Base-by-base conservation (phyloP, 345 rosid genomes). In the Moricandia arvensis region DNA sequence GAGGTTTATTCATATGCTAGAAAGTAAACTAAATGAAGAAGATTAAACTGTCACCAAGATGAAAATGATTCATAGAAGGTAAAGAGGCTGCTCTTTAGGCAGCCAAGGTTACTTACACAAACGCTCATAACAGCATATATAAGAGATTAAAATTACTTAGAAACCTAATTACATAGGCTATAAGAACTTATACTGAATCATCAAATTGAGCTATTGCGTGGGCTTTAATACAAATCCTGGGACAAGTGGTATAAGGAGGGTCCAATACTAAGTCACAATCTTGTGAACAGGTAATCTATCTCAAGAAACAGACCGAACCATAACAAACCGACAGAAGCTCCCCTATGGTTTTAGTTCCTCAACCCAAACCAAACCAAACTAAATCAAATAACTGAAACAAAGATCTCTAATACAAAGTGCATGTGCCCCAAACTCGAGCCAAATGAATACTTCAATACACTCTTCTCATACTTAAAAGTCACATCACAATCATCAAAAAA, bases 381-480 rank as follows among this genome's bases (percentile, higher is more conserved):
- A 37, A 37, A 38, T 10, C 8, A 57, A 38, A 13, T 65, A 30
- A 41, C 11, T 47, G 49, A 30, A 47, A 60, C 33, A 60, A 10
- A 70, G 7, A 63, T 27, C 8, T 43, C 59, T 47, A 24, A 31
- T 33, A 61, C 68, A 72, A 59, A 29, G 13, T 59, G 26, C 8
- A 0, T 24, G 60, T 13, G 4, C 21, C 75, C 27, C 8, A 66
- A 29, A 45, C 24, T 0, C 45, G 6, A 66, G 51, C 18, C 53
- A 67, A 75, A 59, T 34, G 21, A 8, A 59, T 10, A 67, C 47
- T 66, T 57, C 49, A 66, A 58, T 12, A 57, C 41, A 16, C 72
- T 17, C 66, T 24, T 58, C 41, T 15, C 45, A 16, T 31, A 57
- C 33, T 66, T 71, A 15, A 73, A 73, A 65, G 12, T 7, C 62